These are phyloP conservation scores for Blastobotrys chiropterorum DNA, from an alignment of 805 yeast genomes.

Conservation along the genomic window DNA sequence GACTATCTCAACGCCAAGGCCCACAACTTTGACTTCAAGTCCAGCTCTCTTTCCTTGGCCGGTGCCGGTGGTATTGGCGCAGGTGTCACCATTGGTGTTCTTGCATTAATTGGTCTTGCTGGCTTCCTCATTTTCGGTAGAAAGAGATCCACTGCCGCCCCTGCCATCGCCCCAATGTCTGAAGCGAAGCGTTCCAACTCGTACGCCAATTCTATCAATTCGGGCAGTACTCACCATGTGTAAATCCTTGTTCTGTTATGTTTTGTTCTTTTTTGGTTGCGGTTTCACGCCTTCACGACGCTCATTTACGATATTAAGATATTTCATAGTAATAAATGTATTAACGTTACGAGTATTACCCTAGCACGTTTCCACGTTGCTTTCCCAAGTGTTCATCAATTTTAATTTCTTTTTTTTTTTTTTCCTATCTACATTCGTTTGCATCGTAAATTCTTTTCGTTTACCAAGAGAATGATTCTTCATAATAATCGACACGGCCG, in stretches of 20 bases:
- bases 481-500: slow-evolving; percentile 58
- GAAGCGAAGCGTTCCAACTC: background rate
- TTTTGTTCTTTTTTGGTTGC: background rate
- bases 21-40: slow-evolving; percentile 19
- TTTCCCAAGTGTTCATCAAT: no score
- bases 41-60: slow-evolving; percentile 28
- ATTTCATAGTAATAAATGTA: no score
- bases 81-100: slow-evolving; percentile 39
- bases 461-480: slow-evolving; percentile 67
- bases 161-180: background rate
- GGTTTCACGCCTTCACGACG: no score
- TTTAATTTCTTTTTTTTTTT: no score
- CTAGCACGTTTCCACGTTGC: no score
- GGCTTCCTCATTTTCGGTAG: slow-evolving; percentile 22
- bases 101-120: slow-evolving; percentile 31
- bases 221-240: background rate
- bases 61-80: slow-evolving; percentile 50
- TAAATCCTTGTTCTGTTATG: background rate
- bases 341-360: no score
- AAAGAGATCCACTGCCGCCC: background rate
- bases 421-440: background rate
- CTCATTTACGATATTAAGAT: background rate
- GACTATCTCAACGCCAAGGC: slow-evolving; percentile 21
- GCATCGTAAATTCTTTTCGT: background rate
- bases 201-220: background rate